Evolutionary conservation across 2,329 filamentous ascomycete genomes (phyloP), one percentile per base, ranked within the genome.

Genomic region (Trichophyton schoenleinii): DNA sequence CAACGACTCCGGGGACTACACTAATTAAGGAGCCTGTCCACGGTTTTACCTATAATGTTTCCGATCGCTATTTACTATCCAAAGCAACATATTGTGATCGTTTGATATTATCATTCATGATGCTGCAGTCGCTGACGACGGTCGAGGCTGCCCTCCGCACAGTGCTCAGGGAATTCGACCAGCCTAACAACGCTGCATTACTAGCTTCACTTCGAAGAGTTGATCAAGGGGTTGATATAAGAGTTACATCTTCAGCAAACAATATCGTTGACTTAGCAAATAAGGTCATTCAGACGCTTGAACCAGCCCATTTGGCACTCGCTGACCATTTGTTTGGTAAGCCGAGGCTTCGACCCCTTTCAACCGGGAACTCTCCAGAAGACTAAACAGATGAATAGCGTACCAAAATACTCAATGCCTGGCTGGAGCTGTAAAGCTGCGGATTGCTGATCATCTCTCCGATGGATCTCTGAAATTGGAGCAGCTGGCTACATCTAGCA

Each of bases 361-460:
- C 20, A 7, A 20, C 18, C 44, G 11, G 9, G 18, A 8, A 20
- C 9, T 11, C 18, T 11, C 44, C 5, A 22, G 44, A 20, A 31
- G 6, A 20, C 44, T 48, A 20, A 48, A 11, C 8, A 1, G 20
- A 18, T 1, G 11, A 9, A 11, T 9, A 48, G 44, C 20, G 18
- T 48, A 48, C 18, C 44, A 48, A 20, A 18, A 48, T 18, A 48
- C 44, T 3, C 44, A 48, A 22, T 48, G 44, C 18, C 44, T 48
- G 20, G 44, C 57, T 13, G 69, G 70, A 0, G 72, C 68, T 6
- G 71, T 74, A 1, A 64, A 72, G 13, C 55, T 68, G 7, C 55
- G 63, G 2, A 64, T 76, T 15, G 66, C 72, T 0, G 73, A 76
- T 61, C 57, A 66, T 7, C 68, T 75, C 8, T n/a, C 44, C 22